Evolutionary conservation across 2,329 filamentous ascomycete species (phyloP).

Genomic region (Sporothrix variecibatus): DNA sequence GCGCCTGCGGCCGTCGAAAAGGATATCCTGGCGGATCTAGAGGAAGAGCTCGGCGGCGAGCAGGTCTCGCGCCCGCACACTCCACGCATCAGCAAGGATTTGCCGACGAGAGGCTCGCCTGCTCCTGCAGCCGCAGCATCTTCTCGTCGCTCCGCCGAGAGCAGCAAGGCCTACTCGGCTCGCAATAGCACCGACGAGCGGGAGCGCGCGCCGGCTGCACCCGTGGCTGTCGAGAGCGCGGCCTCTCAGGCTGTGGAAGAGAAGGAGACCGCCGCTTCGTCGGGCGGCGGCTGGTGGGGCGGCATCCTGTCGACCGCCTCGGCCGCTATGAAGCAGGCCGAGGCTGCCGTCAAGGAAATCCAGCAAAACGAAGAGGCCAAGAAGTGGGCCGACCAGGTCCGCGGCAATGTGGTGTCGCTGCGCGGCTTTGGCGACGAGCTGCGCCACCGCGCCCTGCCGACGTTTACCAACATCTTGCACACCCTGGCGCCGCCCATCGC

Average conservation of each 20-base stretch:
- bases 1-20: constrained; percentile 52
- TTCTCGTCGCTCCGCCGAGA: constrained; percentile 38
- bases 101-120: constrained; percentile 44
- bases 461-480: constrained; percentile 91
- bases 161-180: constrained; percentile 47
- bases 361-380: constrained; percentile 96
- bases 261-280: neutral
- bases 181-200: constrained; percentile 56
- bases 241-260: neutral
- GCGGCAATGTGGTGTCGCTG: constrained; percentile 80
- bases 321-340: constrained; percentile 87
- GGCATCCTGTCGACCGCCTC: constrained; percentile 80
- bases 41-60: constrained; percentile 71
- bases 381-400: constrained; percentile 92
- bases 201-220: constrained; percentile 31
- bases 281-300: constrained; percentile 79
- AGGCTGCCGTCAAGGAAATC: constrained; percentile 90
- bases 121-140: constrained; percentile 56
- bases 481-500: constrained; percentile 95
- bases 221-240: constrained; percentile 32
- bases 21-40: constrained; percentile 85
- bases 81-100: constrained; percentile 65
- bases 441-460: constrained; percentile 82
- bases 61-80: constrained; percentile 76
- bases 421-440: constrained; percentile 84